Percentiles rank a stretch among this genome's conserved stretches.
Conservation (phyloP, 2,329 filamentous ascomycete genomes). For the Colletotrichum coccodes region DNA sequence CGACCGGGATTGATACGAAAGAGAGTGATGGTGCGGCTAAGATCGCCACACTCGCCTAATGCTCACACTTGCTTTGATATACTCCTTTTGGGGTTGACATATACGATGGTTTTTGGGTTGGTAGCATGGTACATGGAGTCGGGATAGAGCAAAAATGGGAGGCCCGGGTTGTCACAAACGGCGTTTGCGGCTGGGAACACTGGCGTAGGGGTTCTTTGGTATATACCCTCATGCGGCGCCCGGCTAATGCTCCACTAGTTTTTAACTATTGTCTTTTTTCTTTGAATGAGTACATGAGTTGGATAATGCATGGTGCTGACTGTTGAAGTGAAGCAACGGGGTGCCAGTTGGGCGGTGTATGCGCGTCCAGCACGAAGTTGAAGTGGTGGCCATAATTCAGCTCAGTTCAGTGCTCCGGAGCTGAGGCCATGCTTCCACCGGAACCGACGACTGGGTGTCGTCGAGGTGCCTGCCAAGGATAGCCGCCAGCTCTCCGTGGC, state of each 20-base stretch:
- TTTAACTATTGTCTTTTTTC: no score
- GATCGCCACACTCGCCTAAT: slow-evolving; percentile 15
- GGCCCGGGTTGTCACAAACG: slow-evolving; percentile 10
- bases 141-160: slow-evolving; percentile 24
- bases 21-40: slow-evolving; percentile 20
- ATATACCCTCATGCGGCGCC: slow-evolving; percentile 29
- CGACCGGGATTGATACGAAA: slow-evolving; percentile 7
- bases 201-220: slow-evolving; percentile 24
- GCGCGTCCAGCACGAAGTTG: no score
- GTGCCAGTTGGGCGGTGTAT: no score
- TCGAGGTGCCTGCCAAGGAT: no score
- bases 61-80: background rate
- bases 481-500: no score
- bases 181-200: slow-evolving; percentile 24
- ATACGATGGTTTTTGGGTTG: background rate
- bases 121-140: slow-evolving; percentile 30
- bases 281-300: slow-evolving; percentile 6
- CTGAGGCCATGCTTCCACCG: no score
- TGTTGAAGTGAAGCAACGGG: background rate
- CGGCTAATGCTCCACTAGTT: slow-evolving; percentile 3
- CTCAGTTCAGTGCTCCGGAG: no score
- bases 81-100: slow-evolving; percentile 18
- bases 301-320: background rate
- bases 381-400: no score
- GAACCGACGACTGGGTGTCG: no score